These are phyloP conservation scores for Teunomyces cretensis DNA, from an alignment of 805 yeast species.

Conservation along the genomic window DNA sequence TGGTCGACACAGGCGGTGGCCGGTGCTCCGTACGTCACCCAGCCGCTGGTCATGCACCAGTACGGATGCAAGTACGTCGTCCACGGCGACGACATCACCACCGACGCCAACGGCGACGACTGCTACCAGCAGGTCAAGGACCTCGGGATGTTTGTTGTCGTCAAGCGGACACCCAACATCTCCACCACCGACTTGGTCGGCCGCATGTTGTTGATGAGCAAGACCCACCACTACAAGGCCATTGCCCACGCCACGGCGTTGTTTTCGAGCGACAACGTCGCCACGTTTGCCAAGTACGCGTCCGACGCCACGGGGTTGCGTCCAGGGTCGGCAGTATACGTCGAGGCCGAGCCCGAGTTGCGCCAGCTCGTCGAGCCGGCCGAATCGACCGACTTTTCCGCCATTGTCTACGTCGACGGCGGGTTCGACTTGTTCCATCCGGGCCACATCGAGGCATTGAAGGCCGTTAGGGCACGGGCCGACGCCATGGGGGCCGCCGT, in stretches of 20 bases:
- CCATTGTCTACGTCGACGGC: slow-evolving; percentile 65
- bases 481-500: slow-evolving; percentile 43
- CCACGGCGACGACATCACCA: slow-evolving; percentile 97
- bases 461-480: slow-evolving; percentile 44
- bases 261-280: slow-evolving; percentile 23
- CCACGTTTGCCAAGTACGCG: slow-evolving; percentile 55
- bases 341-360: slow-evolving; percentile 25
- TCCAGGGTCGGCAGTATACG: slow-evolving; percentile 58
- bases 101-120: slow-evolving; percentile 94
- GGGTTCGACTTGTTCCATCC: slow-evolving; percentile 91
- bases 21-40: slow-evolving; percentile 92
- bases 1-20: slow-evolving; percentile 78
- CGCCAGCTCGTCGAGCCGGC: slow-evolving; percentile 37
- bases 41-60: slow-evolving; percentile 71
- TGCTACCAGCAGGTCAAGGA: slow-evolving; percentile 85
- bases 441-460: slow-evolving; percentile 80
- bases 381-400: slow-evolving; percentile 7
- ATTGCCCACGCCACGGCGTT: slow-evolving; percentile 14
- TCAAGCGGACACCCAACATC: slow-evolving; percentile 89
- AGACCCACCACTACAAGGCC: slow-evolving; percentile 52
- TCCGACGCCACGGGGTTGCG: slow-evolving; percentile 59
- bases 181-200: slow-evolving; percentile 94
- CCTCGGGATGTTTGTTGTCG: slow-evolving; percentile 83
- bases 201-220: slow-evolving; percentile 68
- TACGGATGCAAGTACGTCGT: slow-evolving; percentile 87